Conservation (phyloP, 1,284 basidiomycete genomes). For the Baeospora myosura region DNA sequence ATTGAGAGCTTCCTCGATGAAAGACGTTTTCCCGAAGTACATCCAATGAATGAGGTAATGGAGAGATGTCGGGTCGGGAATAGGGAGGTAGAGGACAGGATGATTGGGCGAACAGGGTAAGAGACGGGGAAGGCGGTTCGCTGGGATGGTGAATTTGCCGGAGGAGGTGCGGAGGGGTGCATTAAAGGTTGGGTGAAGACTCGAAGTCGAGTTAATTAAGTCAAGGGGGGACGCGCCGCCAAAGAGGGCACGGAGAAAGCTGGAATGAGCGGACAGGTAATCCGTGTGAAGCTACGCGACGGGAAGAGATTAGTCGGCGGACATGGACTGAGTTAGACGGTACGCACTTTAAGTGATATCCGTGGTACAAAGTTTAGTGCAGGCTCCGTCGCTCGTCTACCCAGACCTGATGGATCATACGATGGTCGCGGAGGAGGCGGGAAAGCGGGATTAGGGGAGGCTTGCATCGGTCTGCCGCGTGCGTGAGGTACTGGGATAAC, state of each 20-base stretch:
- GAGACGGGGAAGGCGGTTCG: conserved; percentile 53
- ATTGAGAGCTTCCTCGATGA: conserved; percentile 54
- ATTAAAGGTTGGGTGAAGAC: conserved; percentile 22
- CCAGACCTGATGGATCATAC: conserved; percentile 26
- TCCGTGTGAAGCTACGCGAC: conserved; percentile 57
- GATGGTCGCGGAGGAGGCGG: conserved; percentile 19
- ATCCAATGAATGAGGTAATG: conserved; percentile 70
- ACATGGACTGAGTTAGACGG: background rate
- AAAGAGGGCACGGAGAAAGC: conserved; percentile 59
- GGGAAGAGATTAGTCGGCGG: background rate
- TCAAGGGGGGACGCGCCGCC: conserved; percentile 57
- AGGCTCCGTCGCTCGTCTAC: conserved; percentile 48
- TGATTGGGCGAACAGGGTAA: conserved; percentile 57
- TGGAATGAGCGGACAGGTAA: conserved; percentile 67
- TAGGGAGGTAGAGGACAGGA: conserved; percentile 65
- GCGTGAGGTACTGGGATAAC: conserved; percentile 45
- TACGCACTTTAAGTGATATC: conserved; percentile 54
- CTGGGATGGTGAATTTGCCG: conserved; percentile 31
- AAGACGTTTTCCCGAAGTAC: conserved; percentile 60
- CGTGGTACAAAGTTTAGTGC: conserved; percentile 41
- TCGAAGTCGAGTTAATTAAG: conserved; percentile 33
- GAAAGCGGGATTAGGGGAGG: conserved; percentile 23
- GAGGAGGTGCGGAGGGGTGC: conserved; percentile 20
- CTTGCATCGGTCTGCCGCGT: no score
- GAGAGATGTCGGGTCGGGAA: conserved; percentile 69